Percentiles rank a stretch among this genome's conserved stretches.
Conservation (phyloP, 768 basidiomycete species). For the Termitomyces sp. region DNA sequence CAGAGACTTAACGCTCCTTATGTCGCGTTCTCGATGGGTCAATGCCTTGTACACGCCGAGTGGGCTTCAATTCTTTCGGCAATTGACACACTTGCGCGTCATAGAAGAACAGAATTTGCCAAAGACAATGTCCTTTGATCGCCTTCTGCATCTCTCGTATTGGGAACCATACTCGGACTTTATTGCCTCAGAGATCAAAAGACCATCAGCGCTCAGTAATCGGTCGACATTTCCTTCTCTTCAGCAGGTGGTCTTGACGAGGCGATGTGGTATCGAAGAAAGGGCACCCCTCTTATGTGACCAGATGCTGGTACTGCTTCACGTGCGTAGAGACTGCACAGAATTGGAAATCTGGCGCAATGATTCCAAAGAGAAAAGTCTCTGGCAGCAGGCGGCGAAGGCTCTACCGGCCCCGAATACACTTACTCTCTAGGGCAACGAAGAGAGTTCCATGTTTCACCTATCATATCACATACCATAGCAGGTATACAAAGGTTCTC, state of each 20-base stretch:
- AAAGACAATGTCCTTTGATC: conserved; percentile 12
- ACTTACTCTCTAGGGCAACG: conserved; percentile 8
- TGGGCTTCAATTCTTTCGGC: conserved; percentile 22
- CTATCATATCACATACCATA: not conserved
- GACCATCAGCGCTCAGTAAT: conserved; percentile 17
- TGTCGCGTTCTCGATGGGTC: conserved; percentile 19
- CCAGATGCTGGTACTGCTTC: conserved; percentile 18
- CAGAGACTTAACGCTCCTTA: conserved; percentile 25
- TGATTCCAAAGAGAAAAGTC: conserved; percentile 20
- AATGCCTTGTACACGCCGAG: conserved; percentile 15
- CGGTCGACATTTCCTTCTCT: conserved; percentile 20
- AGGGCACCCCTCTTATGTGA: conserved; percentile 17
- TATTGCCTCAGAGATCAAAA: conserved; percentile 8
- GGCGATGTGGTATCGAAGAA: conserved; percentile 17
- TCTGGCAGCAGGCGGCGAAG: conserved; percentile 23
- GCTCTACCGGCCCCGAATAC: conserved; percentile 9
- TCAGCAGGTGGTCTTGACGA: conserved; percentile 25
- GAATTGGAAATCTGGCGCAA: conserved; percentile 34
- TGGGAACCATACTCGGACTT: conserved; percentile 2
- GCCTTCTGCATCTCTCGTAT: conserved; percentile 28
- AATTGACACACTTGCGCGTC: conserved; percentile 28
- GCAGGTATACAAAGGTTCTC: not conserved
- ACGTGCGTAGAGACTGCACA: conserved; percentile 22
- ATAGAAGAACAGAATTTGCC: conserved; percentile 24
- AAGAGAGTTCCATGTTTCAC: not conserved